Evolutionary conservation across 2,329 filamentous ascomycete species (phyloP), one percentile per base, ranked within the genome.

Genomic region (Hypoxylon sp.): DNA sequence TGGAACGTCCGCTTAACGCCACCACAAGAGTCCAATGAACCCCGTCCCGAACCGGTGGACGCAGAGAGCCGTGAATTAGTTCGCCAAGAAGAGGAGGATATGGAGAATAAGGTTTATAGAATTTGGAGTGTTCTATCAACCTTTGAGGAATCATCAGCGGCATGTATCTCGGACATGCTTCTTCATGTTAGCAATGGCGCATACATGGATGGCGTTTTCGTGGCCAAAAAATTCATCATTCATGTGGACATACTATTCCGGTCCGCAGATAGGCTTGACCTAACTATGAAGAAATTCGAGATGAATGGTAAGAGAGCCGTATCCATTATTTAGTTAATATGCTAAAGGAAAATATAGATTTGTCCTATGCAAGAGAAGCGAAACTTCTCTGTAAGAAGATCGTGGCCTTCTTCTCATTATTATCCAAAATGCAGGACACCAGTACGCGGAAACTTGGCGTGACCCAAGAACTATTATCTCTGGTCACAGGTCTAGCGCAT

Each of bases 371-470:
- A 17, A 90, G 96, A 75, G 96, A 99, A 83, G 93, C 96, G n/a
- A 99, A 99, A 81, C 86, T 99, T 55, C 88, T 99, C n/a, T 99
- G 96, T 85, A 99, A 99, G 82, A 99, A 99, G 81, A 97, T 99
- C 60, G 96, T 99, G 5, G 93, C 95, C 26, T 99, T 99, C 84
- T 99, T 99, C 80, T 94, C 94, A 11, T 84, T 99, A 17, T 86
- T 99, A 8, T 97, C 95, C 5, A 97, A 97, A 80, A 96, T 94
- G 1, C 95, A 98, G 78, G 94, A 98, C 76, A 93, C 91, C 8
- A 93, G 92, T n/a, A 90, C 93, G 39, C 88, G 93, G 64, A 96
- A 98, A 78, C 88, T 98, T 46, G 96, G 96, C 47, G 96, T 99
- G 33, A 99, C 96, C 8, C 96, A 99, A 79, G 96, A 99, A 79